Conservation (phyloP, 2,329 filamentous ascomycete genomes). For the Epichloe scottii region DNA sequence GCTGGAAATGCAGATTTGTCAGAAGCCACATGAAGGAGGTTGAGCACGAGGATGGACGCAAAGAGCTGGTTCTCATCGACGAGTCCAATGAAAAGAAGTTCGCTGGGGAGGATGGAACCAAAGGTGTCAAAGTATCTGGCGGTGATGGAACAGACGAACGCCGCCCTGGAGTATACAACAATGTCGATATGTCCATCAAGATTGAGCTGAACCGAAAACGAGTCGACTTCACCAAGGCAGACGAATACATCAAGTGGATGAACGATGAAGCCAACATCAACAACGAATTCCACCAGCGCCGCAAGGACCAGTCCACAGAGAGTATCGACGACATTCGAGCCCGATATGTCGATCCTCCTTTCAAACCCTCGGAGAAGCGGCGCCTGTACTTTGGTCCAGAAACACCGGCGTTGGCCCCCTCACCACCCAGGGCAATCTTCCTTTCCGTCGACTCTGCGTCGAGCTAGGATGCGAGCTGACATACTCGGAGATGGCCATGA, state of each 20-base stretch:
- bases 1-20: constrained; percentile 92
- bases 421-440: constrained; percentile 92
- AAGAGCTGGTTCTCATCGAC: constrained; percentile 64
- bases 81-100: constrained; percentile 10
- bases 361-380: constrained; percentile 86
- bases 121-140: constrained; percentile 11
- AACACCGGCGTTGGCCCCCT: constrained; percentile 90
- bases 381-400: constrained; percentile 87
- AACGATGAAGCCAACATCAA: constrained; percentile 43
- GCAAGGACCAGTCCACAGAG: constrained; percentile 29
- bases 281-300: constrained; percentile 27
- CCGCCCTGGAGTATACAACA: constrained; percentile 61
- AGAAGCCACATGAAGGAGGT: constrained; percentile 76
- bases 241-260: constrained; percentile 67
- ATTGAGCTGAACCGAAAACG: constrained; percentile 63
- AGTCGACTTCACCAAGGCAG: constrained; percentile 57
- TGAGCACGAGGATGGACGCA: constrained; percentile 63
- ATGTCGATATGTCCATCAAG: constrained; percentile 58
- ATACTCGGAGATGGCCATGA: constrained; percentile 97
- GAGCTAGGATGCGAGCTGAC: constrained; percentile 85
- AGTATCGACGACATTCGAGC: constrained; percentile 61
- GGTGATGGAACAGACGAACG: constrained; percentile 27
- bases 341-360: constrained; percentile 70
- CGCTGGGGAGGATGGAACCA: constrained; percentile 4
- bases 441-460: constrained; percentile 81